Evolutionary conservation across 1,139 yeast genomes (phyloP), one percentile per base, ranked within the genome.

Genomic region (Saccharomycopsis crataegensis): DNA sequence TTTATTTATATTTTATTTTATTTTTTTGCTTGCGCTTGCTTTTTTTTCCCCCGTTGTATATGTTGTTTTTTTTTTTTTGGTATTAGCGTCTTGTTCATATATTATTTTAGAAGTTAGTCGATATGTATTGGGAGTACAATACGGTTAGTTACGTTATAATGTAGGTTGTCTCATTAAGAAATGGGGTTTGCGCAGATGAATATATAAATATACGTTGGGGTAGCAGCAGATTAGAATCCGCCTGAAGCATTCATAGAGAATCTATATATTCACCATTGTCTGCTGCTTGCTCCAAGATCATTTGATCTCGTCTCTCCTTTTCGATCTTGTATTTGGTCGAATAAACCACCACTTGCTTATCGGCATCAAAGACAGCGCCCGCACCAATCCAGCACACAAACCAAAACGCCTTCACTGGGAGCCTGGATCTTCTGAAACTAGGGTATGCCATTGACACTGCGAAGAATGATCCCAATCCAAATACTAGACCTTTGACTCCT

Each of bases 281-380:
- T 16, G 75, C 75, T 41, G 75, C 75, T 41, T 70, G 72, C 53
- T 70, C 72, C 43, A 72, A 52, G 16, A 70, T 61, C 63, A 47
- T 62, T 62, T 57, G 72, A 63, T 59, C 72, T 65, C 38, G 55
- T 56, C 49, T 58, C 51, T 56, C 71, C 71, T 38, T 66, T 64
- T n/a, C 59, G 60, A 57, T 64, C 65, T 48, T 67, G 59, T 51
- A 67, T 62, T 42, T 64, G 59, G 56, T 69, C 70, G 59, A 69
- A 33, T 47, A 70, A 33, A 60, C 63, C 28, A 68, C 52, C 36
- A 72, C 58, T 54, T 70, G 73, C 54, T 64, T 66, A 51, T 73
- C 76, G 3, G 74, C 74, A 57, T 67, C 64, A 58, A 69, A 70
- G 9, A 69, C 74, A 8, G 70, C 67, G 36, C 71, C 71, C 65